phyloP scores from a whole-genome alignment of 2,329 filamentous ascomycete species.

The Hansfordia pulvinata region DNA sequence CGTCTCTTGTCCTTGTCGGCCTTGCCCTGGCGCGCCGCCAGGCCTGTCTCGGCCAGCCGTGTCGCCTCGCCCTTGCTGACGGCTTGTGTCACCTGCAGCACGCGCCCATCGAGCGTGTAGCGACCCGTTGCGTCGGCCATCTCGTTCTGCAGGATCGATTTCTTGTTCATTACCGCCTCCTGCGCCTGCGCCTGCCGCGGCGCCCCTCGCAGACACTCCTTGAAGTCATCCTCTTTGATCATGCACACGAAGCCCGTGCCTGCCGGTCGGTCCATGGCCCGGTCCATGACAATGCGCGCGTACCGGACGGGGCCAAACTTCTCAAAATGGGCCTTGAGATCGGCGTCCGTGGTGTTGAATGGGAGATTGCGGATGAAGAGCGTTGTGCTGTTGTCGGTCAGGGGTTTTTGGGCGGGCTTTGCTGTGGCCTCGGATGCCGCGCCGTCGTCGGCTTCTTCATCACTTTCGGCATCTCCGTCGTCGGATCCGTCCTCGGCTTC shows the following conservation, averaged over 20 bases:
- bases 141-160: conserved; percentile 81
- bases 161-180: conserved; percentile 39
- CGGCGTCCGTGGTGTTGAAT: conserved; percentile 73
- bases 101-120: conserved; percentile 83
- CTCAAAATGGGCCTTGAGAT: conserved; percentile 73
- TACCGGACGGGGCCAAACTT: conserved; percentile 83
- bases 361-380: conserved; percentile 91
- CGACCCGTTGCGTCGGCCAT: conserved; percentile 65
- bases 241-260: conserved; percentile 96
- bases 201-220: conserved; percentile 60
- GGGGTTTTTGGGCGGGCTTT: conserved; percentile 19
- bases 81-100: conserved; percentile 72
- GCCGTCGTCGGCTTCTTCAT: conserved; percentile 9
- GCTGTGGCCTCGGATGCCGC: too few relatives aligned
- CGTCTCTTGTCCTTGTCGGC: conserved; percentile 86
- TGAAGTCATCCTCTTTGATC: conserved; percentile 60
- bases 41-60: conserved; percentile 59
- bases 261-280: conserved; percentile 69
- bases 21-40: conserved; percentile 44
- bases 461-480: conserved; percentile 23
- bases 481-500: conserved; percentile 11
- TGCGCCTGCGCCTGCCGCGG: conserved; percentile 45
- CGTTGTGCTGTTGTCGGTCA: conserved; percentile 57
- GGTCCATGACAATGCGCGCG: conserved; percentile 82
- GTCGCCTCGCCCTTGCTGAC: conserved; percentile 73